Evolutionary conservation across 192 early-diverging fungal species (phyloP), one percentile per base, ranked within the genome.

Genomic region (Allomyces arbusculus): DNA sequence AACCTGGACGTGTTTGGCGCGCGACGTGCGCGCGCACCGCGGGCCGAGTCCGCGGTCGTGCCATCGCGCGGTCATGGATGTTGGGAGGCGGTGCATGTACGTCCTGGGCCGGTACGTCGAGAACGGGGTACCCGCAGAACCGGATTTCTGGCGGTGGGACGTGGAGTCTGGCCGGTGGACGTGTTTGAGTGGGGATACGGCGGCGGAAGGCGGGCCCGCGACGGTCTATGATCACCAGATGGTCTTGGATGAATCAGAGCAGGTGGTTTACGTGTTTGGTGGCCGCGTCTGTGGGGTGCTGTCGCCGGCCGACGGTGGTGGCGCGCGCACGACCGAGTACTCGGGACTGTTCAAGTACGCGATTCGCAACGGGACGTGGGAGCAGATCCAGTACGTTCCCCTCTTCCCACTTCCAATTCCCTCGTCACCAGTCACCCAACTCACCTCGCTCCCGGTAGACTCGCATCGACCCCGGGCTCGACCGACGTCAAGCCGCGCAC

Each of bases 171-270:
- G 28, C 23, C 20, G 50, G 33, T 44, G 0, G 14, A 16, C 25
- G 44, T 62, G 14, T 8, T 26, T 23, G 28, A 25, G 16, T 24
- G 65, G 19, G n/a, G 16, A 58, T 62, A 28, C 50, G 65, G 62
- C 69, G 93, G 83, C 65, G 71, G 82, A 92, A 66, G 82, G 82
- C 55, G 95, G 95, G 0, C 95, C 95, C 23, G 81, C 84, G 61
- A 77, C 96, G 14, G 83, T 95, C 33, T 96, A 89, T 65, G 92
- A 96, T 70, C 84, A 94, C 69, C 92, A 98, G 79, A 91, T 98
- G 90, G 84, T 86, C 63, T 74, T 95, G 50, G 94, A 98, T 65
- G 67, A 80, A 5, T 69, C 79, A 10, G 76, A 74, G 19, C 77
- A 80, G 55, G 73, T 74, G 64, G 80, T 82, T 11, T 98, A 94